Conservation (phyloP, 2,329 filamentous ascomycete species). For the Arthrobotrys entomopaga region DNA sequence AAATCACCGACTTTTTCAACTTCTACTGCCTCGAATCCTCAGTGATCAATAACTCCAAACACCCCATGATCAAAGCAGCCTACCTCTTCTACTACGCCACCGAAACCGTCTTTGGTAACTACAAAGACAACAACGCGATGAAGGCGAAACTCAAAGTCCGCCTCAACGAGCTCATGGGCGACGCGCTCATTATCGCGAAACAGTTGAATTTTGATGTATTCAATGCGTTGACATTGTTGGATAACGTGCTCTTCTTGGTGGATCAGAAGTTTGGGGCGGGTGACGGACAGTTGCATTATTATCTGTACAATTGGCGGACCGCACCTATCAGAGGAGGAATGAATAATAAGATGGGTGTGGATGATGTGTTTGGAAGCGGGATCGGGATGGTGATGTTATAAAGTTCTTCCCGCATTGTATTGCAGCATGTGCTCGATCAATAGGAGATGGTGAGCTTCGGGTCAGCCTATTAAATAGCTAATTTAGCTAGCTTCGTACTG, state of each 20-base stretch:
- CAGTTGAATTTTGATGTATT: constrained; percentile 89
- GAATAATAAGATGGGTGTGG: constrained; percentile 79
- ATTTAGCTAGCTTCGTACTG: too few relatives aligned
- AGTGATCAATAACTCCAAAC: constrained; percentile 82
- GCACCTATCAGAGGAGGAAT: constrained; percentile 86
- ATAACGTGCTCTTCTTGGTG: constrained; percentile 92
- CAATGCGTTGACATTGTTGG: constrained; percentile 91
- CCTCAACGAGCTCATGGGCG: constrained; percentile 81
- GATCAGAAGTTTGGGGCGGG: constrained; percentile 94
- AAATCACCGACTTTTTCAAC: constrained; percentile 95
- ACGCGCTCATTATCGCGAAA: constrained; percentile 89
- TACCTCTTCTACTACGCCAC: constrained; percentile 98
- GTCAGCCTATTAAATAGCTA: too few relatives aligned
- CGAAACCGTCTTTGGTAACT: constrained; percentile 73
- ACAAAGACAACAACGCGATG: constrained; percentile 59
- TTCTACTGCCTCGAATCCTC: constrained; percentile 96
- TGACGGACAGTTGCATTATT: constrained; percentile 95
- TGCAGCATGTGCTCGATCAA: too few relatives aligned
- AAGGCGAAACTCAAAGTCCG: constrained; percentile 76
- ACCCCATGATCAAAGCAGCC: constrained; percentile 83
- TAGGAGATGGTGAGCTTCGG: too few relatives aligned
- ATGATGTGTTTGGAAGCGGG: constrained; percentile 81
- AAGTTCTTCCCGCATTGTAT: too few relatives aligned
- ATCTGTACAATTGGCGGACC: constrained; percentile 95
- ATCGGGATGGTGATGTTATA: constrained; percentile 87